Base-by-base conservation (phyloP, 768 basidiomycete species). In the Pulveroboletus sp. region DNA sequence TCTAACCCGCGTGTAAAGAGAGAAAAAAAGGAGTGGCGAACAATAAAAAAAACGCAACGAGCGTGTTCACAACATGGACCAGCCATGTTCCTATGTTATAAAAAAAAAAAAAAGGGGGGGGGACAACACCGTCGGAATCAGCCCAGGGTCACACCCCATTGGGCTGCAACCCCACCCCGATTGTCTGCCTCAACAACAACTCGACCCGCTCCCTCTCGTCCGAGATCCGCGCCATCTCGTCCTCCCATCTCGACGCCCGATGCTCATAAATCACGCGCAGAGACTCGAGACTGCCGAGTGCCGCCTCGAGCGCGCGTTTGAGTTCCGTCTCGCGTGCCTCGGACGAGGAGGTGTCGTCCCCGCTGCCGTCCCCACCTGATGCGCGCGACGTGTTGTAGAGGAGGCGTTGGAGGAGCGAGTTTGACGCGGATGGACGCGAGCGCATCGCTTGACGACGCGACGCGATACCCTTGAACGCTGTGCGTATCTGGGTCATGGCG, bases 201-300 rank as follows among this genome's bases (percentile, higher is more conserved):
- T 85, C 82, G 4, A 90, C 80, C 16, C 74, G 67, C 58, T 86
- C 84, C 13, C 85, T 72, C 47, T 91, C 89, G 24, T 84, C 81
- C 40, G 74, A 71, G 48, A 87, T 73, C 49, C 78, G 72, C 21
- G 74, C 65, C 76, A 89, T 82, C 68, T 88, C 87, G 14, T 87
- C 84, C 33, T 74, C 66, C 81, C 86, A 87, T 35, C 87, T 72
- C 40, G 75, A 74, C 61, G 85, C 86, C 16, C 87, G 71, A 53
- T 84, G 75, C 19, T 83, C 84, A 45, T 87, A 89, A 29, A 90
- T 81, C 29, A 70, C 65, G 29, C 81, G 77, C 45, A 91, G 70
- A 16, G 77, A 72, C 23, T 77, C 76, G 20, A 90, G 73, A 56
- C 86, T 87, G 1, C 79, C 81, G 41, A 90, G 55, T 2, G 87